These are phyloP conservation scores for Camelina sativa DNA, from an alignment of 345 rosid genomes.

Conservation along the genomic window DNA sequence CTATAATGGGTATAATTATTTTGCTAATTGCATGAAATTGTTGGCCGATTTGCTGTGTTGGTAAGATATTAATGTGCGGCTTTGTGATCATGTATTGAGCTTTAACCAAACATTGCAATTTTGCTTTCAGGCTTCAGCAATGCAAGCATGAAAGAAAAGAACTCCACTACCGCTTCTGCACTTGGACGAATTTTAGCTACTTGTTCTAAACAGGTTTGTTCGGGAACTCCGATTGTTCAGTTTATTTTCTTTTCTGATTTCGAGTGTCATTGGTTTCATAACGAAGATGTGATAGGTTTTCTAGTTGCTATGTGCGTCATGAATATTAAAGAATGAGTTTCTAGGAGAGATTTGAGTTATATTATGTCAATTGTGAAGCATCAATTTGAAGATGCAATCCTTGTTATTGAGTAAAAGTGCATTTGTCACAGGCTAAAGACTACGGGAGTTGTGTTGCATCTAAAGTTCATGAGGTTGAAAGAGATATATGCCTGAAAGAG, in stretches of 20 bases:
- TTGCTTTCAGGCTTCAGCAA: slow-evolving; percentile 37
- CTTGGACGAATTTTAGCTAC: slow-evolving; percentile 77
- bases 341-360: neutral
- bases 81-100: neutral
- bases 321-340: neutral
- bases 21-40: neutral
- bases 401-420: slow-evolving; percentile 29
- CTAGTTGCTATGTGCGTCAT: neutral
- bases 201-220: slow-evolving; percentile 74
- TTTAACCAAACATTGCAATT: neutral
- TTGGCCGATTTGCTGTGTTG: slow-evolving; percentile 6
- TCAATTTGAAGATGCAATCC: slow-evolving; percentile 9
- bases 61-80: slow-evolving; percentile 1
- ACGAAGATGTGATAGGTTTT: neutral
- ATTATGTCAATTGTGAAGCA: neutral
- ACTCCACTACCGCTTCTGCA: slow-evolving; percentile 56
- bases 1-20: neutral
- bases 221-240: too few species aligned
- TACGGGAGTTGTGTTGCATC: slow-evolving; percentile 92
- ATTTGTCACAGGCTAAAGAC: slow-evolving; percentile 68
- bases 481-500: slow-evolving; percentile 85
- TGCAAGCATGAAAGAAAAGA: slow-evolving; percentile 82
- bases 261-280: neutral
- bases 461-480: slow-evolving; percentile 84
- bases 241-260: too few species aligned